phyloP scores from a whole-genome alignment of 2,329 filamentous ascomycete species.

The Botrytis byssoidea region DNA sequence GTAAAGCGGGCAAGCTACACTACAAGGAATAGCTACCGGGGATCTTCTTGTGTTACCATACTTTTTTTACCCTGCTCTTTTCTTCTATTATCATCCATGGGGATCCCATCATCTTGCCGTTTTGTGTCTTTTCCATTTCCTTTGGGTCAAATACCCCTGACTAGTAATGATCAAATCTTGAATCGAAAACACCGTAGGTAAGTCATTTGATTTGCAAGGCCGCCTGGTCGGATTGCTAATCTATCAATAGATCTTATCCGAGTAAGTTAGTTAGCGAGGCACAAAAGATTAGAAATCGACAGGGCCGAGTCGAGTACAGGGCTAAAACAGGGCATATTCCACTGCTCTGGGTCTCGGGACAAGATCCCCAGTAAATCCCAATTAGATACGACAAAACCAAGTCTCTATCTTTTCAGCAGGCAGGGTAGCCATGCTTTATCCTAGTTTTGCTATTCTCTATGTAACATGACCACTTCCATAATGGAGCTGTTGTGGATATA shows the following conservation, averaged over 20 bases:
- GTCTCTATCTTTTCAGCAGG: not conserved
- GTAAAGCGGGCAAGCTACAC: not conserved
- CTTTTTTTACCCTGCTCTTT: not conserved
- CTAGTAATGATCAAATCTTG: slow-evolving; percentile 7
- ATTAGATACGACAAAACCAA: not conserved
- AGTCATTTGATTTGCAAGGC: slow-evolving; percentile 4
- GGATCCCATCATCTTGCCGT: not conserved
- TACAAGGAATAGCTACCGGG: slow-evolving; percentile 9
- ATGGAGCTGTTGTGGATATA: not conserved
- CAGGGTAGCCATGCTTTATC: slow-evolving; percentile 8
- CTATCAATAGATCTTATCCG: slow-evolving; percentile 8
- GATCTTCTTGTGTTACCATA: not conserved
- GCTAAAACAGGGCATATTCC: slow-evolving; percentile 9
- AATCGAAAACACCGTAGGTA: not conserved
- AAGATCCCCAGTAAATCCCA: slow-evolving; percentile 9
- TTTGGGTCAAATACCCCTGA: slow-evolving; percentile 16
- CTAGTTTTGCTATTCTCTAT: not conserved
- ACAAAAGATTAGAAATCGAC: not conserved
- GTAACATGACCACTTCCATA: not conserved
- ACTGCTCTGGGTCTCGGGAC: slow-evolving; percentile 15
- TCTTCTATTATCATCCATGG: slow-evolving; percentile 2
- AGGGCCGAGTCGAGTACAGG: not conserved
- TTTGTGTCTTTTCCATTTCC: not conserved
- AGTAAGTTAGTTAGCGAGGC: slow-evolving; percentile 9
- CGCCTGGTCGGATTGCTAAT: not conserved